Evolutionary conservation across 1,139 yeast genomes (phyloP), one percentile per base, ranked within the genome.

Genomic region (Lodderomyces beijingensis): DNA sequence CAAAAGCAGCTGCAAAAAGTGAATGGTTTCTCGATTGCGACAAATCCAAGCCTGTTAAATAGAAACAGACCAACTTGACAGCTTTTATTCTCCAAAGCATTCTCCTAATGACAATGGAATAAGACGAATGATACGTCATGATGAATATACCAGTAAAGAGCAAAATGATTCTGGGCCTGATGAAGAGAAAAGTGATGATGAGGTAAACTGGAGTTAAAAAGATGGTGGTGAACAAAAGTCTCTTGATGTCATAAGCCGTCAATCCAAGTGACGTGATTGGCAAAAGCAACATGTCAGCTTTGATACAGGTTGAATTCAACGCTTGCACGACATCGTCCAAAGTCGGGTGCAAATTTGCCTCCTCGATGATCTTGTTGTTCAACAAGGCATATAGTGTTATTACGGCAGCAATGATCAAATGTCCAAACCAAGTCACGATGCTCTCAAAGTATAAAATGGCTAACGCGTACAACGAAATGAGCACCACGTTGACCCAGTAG

Each of bases 291-390:
- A 87, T 62, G 47, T 87, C 94, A 14, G 86, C 77, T 49, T 89
- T 79, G 33, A 81, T 70, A 35, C 88, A 78, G 1, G 88, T 79
- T 24, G 82, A 72, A 3, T 91, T 78, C 51, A 91, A 70, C 7
- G 85, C 74, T 42, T 79, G 87, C n/a, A 89, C 81, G 33, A 88
- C 85, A 41, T 87, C 93, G 53, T 91, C 97, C 41, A 91, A 64
- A 0, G 95, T 85, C 4, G 96, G 94, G 42, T 79, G 78, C 31
- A 67, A 64, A 24, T 67, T 71, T 33, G 86, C 77, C 42, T 79
- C 80, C 34, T 62, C 62, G 36, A 63, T 54, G 31, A 65, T 64
- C 47, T 61, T 61, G 43, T 67, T 65, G 46, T 79, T 79, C 42
- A 80, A 57, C 28, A 74, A 62, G 2, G 89, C 81, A 51, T 84